phyloP scores from a whole-genome alignment of 202 grass and related monocot genomes.

The Eragrostis tef region DNA sequence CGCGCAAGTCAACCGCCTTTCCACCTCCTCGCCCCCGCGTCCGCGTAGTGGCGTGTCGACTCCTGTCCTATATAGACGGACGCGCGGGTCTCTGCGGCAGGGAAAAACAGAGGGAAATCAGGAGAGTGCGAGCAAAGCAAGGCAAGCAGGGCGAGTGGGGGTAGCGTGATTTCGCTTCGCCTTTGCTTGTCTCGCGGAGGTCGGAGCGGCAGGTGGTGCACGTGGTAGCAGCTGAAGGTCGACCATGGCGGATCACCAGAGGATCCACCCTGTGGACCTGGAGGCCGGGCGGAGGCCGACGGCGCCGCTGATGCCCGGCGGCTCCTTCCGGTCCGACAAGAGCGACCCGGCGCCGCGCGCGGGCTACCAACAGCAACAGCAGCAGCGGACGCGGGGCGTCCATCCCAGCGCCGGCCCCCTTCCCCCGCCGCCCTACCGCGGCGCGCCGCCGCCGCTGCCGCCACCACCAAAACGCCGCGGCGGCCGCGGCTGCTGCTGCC shows the following conservation, averaged over 20 bases:
- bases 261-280: constrained; percentile 81
- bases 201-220: neutral
- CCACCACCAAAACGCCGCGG: constrained; percentile 53
- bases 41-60: neutral
- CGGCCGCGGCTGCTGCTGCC: constrained; percentile 59
- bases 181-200: neutral
- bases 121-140: neutral
- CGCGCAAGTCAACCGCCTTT: constrained; percentile 25
- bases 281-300: constrained; percentile 55
- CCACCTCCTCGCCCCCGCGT: constrained; percentile 22
- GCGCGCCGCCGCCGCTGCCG: neutral
- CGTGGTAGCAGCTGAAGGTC: no score
- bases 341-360: constrained; percentile 16
- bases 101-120: neutral
- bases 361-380: neutral
- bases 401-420: neutral
- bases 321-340: constrained; percentile 52
- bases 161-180: neutral
- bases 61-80: constrained; percentile 41
- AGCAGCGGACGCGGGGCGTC: neutral
- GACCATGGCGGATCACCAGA: constrained; percentile 73
- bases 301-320: constrained; percentile 49
- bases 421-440: constrained; percentile 43
- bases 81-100: constrained; percentile 12
- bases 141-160: neutral